Conservation (phyloP, 371 early-diverging fungal species). For the Homolaphlyctis polyrhiza region DNA sequence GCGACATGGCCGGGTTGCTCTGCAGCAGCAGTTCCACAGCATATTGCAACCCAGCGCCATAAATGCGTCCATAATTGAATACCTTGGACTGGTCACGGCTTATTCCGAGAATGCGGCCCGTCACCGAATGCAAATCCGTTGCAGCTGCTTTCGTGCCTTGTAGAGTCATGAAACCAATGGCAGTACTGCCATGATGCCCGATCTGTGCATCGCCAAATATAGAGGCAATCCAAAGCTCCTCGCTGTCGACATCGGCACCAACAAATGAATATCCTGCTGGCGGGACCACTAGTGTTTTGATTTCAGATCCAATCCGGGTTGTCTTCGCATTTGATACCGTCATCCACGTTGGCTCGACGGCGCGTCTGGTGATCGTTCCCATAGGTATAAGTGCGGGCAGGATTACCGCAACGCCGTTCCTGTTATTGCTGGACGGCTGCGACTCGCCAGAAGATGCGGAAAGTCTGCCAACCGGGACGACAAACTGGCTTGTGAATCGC, state of each 20-base stretch:
- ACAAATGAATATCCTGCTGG: slow-evolving; percentile 79
- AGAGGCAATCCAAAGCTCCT: slow-evolving; percentile 96
- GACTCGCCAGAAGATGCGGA: background rate
- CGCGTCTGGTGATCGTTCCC: slow-evolving; percentile 96
- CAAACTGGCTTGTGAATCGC: slow-evolving; percentile 80
- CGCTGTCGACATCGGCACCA: slow-evolving; percentile 96
- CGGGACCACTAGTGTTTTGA: slow-evolving; percentile 82
- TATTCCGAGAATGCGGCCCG: slow-evolving; percentile 85
- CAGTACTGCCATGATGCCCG: slow-evolving; percentile 87
- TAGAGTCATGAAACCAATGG: slow-evolving; percentile 96
- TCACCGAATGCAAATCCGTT: slow-evolving; percentile 92
- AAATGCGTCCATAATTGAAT: slow-evolving; percentile 95
- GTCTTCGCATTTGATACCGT: slow-evolving; percentile 91
- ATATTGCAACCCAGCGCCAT: slow-evolving; percentile 89
- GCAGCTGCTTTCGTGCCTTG: slow-evolving; percentile 87
- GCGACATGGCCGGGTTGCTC: slow-evolving; percentile 68
- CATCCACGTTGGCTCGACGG: slow-evolving; percentile 93
- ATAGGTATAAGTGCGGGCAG: slow-evolving; percentile 86
- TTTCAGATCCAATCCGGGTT: slow-evolving; percentile 89
- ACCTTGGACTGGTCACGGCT: slow-evolving; percentile 88
- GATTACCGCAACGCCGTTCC: slow-evolving; percentile 66
- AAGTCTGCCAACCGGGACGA: slow-evolving; percentile 38
- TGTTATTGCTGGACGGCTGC: slow-evolving; percentile 7
- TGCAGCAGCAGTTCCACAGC: slow-evolving; percentile 78
- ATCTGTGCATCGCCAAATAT: slow-evolving; percentile 94